Evolutionary conservation across 805 yeast genomes (phyloP), one percentile per base, ranked within the genome.

Genomic region (Myxozyma nipponensis): DNA sequence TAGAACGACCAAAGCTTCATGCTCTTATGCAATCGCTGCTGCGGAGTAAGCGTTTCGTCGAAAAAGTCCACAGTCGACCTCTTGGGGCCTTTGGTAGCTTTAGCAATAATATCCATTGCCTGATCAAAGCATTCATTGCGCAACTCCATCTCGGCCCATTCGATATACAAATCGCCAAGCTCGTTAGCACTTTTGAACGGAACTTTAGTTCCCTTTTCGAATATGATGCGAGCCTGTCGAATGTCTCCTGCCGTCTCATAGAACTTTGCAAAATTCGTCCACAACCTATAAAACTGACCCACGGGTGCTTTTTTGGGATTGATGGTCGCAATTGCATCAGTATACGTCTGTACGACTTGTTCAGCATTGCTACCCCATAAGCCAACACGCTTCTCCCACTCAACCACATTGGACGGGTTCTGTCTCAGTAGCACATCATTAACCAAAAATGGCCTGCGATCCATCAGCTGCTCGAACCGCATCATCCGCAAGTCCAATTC

Each of bases 131-230:
- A 73, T 21, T 72, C 77, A 17, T 69, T 66, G 22, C 75, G 69
- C 26, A 85, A 60, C 52, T 83, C 84, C 66, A 79, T 68, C 49
- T 84, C 84, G 4, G 84, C 73, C 96, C 96, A 90, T 17, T 74
- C 76, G n/a, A 78, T 69, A 77, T 88, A 86, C 4, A 90, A 65
- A 2, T 75, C 76, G 1, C 82, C 85, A 19, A 88, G 67, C 52
- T 88, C 96, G 21, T 78, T 77, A 0, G 79, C 68, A 15, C 74
- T 67, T 23, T 70, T 74, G 66, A 76, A 88, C 4, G 89, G 90
- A 0, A 89, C 90, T 48, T 81, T 79, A 1, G 79, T 70, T 0
- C 91, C 83, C 43, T 81, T 81, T 34, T 79, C 78, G 48, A 76
- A 78, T 4, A 89, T 76, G 17, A 77, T 71, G 55, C 84, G 68